Evolutionary conservation across 1,284 basidiomycete genomes (phyloP).

Genomic region (Heterobasidion annosum): DNA sequence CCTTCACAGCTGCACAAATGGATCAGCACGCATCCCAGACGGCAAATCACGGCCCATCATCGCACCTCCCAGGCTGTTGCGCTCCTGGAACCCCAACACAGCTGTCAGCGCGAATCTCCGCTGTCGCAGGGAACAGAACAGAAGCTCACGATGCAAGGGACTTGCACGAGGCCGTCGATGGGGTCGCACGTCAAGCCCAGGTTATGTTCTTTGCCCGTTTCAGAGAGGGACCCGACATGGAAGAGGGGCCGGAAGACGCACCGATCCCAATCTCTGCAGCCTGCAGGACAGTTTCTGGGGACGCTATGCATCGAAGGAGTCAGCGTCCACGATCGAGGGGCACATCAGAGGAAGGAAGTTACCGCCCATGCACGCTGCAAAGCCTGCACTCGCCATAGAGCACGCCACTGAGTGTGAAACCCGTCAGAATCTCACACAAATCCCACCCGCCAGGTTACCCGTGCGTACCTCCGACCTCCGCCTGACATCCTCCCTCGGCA

Average conservation of each 20-base stretch:
- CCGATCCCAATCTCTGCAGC: constrained; percentile 95
- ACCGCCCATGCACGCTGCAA: constrained; percentile 91
- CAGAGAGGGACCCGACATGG: constrained; percentile 4
- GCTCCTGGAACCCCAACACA: constrained; percentile 39
- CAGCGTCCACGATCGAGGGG: background rate
- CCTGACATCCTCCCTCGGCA: constrained; percentile 88
- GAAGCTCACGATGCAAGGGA: constrained; percentile 80
- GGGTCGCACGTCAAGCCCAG: constrained; percentile 90
- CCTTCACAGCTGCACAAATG: constrained; percentile 62
- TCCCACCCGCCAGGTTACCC: constrained; percentile 9
- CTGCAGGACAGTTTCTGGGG: constrained; percentile 69
- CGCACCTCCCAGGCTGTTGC: constrained; percentile 79
- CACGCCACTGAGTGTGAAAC: constrained; percentile 54
- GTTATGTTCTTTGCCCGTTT: constrained; percentile 59
- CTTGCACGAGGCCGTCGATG: constrained; percentile 87
- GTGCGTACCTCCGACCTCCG: constrained; percentile 68
- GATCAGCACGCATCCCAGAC: background rate
- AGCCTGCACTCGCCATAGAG: constrained; percentile 89
- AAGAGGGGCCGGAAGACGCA: constrained; percentile 15
- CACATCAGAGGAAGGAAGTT: constrained; percentile 11
- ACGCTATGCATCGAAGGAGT: constrained; percentile 30
- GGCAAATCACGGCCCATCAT: background rate
- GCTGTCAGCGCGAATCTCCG: background rate
- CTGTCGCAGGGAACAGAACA: constrained; percentile 1
- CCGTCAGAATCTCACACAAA: constrained; percentile 1